Evolutionary conservation across 192 early-diverging fungal genomes (phyloP).

Genomic region (Entomortierella beljakovae): DNA sequence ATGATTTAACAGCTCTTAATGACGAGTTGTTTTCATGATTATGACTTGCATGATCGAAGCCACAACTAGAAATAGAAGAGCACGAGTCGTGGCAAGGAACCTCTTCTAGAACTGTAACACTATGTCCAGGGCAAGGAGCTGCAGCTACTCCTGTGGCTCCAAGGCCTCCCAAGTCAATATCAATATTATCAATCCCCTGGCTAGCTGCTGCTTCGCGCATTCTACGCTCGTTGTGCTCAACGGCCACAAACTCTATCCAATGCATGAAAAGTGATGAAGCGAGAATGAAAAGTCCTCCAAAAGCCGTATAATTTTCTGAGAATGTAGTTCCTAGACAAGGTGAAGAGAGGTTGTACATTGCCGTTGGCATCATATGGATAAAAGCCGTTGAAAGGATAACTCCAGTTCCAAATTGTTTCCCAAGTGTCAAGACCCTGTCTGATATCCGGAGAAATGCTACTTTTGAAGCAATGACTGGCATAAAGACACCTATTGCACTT

Average conservation of each 20-base stretch:
- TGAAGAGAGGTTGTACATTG: conserved; percentile 64
- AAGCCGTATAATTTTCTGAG: conserved; percentile 55
- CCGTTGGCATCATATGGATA: conserved; percentile 75
- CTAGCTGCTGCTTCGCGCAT: background rate
- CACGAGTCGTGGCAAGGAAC: conserved; percentile 3
- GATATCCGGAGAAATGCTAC: background rate
- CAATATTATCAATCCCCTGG: background rate
- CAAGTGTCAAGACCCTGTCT: conserved; percentile 13
- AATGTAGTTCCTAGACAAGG: conserved; percentile 65
- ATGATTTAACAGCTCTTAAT: background rate
- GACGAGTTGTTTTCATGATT: background rate
- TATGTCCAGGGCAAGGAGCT: conserved; percentile 19
- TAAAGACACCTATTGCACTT: conserved; percentile 61
- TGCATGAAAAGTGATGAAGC: conserved; percentile 74
- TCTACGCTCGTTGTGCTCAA: conserved; percentile 29
- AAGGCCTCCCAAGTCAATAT: conserved; percentile 23
- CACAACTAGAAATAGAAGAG: conserved; percentile 15
- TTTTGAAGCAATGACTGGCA: conserved; percentile 60
- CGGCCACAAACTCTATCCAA: conserved; percentile 68
- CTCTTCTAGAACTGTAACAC: conserved; percentile 4
- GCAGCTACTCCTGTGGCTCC: conserved; percentile 28
- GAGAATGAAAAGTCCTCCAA: conserved; percentile 71
- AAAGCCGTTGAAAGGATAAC: conserved; percentile 82
- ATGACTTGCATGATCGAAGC: conserved; percentile 1
- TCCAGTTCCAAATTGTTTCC: conserved; percentile 64